Evolutionary conservation across 208 protist species (phyloP).

Genomic region (Crithidia brevicula): DNA sequence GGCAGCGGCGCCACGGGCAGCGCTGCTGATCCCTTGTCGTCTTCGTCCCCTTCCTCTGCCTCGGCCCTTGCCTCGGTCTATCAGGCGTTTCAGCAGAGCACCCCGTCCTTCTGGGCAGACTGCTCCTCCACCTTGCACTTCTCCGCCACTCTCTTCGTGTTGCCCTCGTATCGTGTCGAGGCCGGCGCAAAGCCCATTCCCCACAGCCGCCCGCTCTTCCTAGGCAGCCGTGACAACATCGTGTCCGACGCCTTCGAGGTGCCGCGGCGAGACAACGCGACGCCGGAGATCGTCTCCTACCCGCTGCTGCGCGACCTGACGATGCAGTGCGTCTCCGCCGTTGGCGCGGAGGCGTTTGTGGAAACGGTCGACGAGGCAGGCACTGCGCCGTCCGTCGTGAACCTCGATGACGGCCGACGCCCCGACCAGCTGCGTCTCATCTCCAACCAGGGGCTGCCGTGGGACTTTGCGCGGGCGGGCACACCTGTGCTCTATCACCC

Average conservation of each 20-base stretch:
- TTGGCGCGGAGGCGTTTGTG: slow-evolving; percentile 8
- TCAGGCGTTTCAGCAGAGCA: slow-evolving; percentile 10
- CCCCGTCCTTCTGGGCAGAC: slow-evolving; percentile 14
- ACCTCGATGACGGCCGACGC: slow-evolving; percentile 1
- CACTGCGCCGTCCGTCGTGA: not conserved
- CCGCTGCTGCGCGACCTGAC: slow-evolving; percentile 17
- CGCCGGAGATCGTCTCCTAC: slow-evolving; percentile 7
- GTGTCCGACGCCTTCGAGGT: slow-evolving; percentile 27
- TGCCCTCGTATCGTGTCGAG: slow-evolving; percentile 3
- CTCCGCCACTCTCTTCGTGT: slow-evolving; percentile 25
- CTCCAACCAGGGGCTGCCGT: not conserved
- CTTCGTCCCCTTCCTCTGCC: no score
- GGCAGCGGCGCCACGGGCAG: not conserved
- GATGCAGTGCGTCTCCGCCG: slow-evolving; percentile 5
- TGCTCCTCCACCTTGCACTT: slow-evolving; percentile 9
- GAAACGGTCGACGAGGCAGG: not conserved
- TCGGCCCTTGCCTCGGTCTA: slow-evolving; percentile 8
- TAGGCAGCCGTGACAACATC: slow-evolving; percentile 23
- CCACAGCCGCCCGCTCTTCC: slow-evolving; percentile 26
- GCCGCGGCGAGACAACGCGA: slow-evolving; percentile 17
- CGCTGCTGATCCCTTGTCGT: not conserved
- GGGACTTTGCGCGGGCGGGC: not conserved
- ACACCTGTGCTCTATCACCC: slow-evolving; percentile 42
- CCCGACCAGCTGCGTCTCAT: slow-evolving; percentile 11
- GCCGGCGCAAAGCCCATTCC: not conserved